Base-by-base conservation (phyloP, 768 basidiomycete species). In the Rhizopogon roseolus region DNA sequence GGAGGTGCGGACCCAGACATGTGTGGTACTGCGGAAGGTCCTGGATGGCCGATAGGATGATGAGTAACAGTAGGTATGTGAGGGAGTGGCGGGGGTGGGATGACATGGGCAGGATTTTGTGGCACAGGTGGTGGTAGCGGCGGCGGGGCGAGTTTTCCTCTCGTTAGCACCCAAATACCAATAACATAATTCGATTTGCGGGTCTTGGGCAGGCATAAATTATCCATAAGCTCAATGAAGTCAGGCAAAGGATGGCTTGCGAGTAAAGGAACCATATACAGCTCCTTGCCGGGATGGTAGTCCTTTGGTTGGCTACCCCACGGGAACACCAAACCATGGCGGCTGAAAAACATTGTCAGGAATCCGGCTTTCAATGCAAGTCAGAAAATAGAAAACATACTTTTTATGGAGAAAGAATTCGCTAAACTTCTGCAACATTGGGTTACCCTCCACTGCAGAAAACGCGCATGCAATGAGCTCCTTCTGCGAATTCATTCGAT, bases 241-340 rank as follows among this genome's bases (percentile, higher is more conserved):
- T 95, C 93, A 1, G 93, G 93, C 2, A 94, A 70, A 0, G 84
- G 76, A 48, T 86, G 79, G 28, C 70, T 76, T 22, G 86, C 76
- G 19, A 77, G 73, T 14, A 96, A 70, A 1, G 93, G 93, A 16
- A 95, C 79, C 59, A 95, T 80, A 62, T 96, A 96, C 36, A 95
- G 71, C 65, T 96, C 93, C 53, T 88, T 86, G 34, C 92, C 93
- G 39, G 88, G 87, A 53, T 81, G 77, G 62, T 81, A 71, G 10
- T 91, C 86, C 58, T 87, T 85, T 8, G 88, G 85, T 39, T 81
- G 79, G 44, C 74, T 75, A 1, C 90, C 88, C 91, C 91, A 93
- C 8, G 91, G 91, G 58, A 93, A 92, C 17, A 92, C 81, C 19
- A 93, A 77, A 9, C 88, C 91, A 65, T 93, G 90, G 19, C 91